Base-by-base conservation (phyloP, 306 rosid species). In the Castanea sativa region DNA sequence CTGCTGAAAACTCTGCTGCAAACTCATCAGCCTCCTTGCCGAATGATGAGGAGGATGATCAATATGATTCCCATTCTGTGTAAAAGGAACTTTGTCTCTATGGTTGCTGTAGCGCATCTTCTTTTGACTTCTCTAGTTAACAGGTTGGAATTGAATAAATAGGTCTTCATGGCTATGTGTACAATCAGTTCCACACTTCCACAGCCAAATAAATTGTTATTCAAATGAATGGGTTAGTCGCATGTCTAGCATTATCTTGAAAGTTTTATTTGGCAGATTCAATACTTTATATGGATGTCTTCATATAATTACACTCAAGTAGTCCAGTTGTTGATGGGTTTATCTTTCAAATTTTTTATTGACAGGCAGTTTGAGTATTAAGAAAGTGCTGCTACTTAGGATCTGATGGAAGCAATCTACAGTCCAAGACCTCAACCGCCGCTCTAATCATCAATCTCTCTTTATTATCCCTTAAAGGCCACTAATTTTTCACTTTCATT, bases 1-100 rank as follows among this genome's bases (percentile, higher is more conserved):
- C 98, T n/a, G 89, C 88, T 63, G 94, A 95, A 80, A 92, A 90
- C 83, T 90, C 99, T 72, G 84, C 96, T 23, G 79, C 89, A 25
- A 87, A 87, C 80, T 91, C 99, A 75, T 86, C 85, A 0, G 90
- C 80, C 29, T 80, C 88, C 60, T 73, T 82, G 38, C 87, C 76
- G 27, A 77, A 86, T 69, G 92, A 74, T 35, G 90, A 75, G 45
- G 85, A 73, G 18, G 38, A 59, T 21, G 86, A 83, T 60, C 82
- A 85, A 77, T 90, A 83, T 16, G 88, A 82, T 29, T 35, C 69
- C 5, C 69, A 68, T 73, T 88, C 86, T 70, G 8, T 30, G 74
- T 88, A 83, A 77, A 6, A 61, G 20, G 45, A 35, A 8, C 12
- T 79, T 76, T 61, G 38, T 79, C 64, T 61, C 59, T 52, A 68